Conservation (phyloP, 139 green algal genomes). For the Astrephomene gubernaculifera region DNA sequence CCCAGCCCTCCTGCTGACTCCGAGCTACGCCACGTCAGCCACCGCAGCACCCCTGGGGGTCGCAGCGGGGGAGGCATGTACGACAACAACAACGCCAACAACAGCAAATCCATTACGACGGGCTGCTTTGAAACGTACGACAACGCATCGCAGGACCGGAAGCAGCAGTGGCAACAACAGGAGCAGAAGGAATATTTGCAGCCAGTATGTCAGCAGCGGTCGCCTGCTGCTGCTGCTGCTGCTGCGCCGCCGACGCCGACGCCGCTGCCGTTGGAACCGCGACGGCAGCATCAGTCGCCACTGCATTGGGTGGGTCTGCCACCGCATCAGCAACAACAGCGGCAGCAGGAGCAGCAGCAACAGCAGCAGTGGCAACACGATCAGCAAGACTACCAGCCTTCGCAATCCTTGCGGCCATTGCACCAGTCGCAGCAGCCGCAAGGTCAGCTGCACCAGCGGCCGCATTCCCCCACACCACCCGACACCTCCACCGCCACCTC, state of each 20-base stretch:
- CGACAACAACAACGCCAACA: no score
- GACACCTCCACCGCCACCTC: not conserved
- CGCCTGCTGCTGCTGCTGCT: not conserved
- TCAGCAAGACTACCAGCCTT: not conserved
- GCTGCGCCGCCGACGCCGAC: not conserved
- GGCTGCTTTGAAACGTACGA: no score
- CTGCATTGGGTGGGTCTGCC: no score
- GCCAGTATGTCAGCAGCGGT: no score
- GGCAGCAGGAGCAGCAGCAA: not conserved
- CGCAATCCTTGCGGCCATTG: no score
- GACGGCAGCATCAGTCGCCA: not conserved
- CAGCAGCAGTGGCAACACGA: not conserved
- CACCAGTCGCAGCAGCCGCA: slow-evolving; percentile 7
- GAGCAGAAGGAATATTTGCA: not conserved
- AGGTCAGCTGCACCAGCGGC: not conserved
- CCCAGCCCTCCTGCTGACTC: no score
- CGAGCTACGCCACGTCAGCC: no score
- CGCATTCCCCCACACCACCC: not conserved
- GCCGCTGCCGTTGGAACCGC: not conserved
- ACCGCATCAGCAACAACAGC: not conserved
- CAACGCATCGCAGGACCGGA: not conserved
- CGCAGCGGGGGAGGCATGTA: no score
- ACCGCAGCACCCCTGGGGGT: no score
- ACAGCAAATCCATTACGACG: no score
- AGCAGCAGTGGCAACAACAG: not conserved